phyloP scores from a whole-genome alignment of 805 yeast species.

The Metschnikowia koreensis region DNA sequence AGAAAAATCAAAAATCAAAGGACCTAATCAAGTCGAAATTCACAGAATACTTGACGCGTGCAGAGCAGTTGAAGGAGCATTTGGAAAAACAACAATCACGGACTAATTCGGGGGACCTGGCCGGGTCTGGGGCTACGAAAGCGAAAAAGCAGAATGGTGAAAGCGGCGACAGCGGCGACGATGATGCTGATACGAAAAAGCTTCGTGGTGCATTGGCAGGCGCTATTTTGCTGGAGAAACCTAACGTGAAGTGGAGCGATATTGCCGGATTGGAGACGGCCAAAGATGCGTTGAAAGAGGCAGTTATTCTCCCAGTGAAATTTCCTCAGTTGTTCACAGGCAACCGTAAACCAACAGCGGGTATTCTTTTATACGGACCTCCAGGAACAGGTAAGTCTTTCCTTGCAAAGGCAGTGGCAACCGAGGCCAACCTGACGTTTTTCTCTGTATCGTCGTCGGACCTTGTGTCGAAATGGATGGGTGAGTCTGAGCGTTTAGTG shows the following conservation, averaged over 20 bases:
- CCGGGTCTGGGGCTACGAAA: conserved; percentile 58
- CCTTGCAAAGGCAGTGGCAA: conserved; percentile 96
- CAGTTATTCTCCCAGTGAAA: conserved; percentile 92
- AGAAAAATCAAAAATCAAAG: conserved; percentile 85
- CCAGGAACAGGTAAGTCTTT: conserved; percentile 99
- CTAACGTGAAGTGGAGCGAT: conserved; percentile 91
- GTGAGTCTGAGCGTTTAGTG: conserved; percentile 94
- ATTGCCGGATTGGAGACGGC: conserved; percentile 95
- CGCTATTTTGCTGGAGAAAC: conserved; percentile 87
- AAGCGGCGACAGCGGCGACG: conserved; percentile 58
- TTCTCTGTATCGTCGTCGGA: conserved; percentile 96
- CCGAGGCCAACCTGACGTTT: conserved; percentile 96
- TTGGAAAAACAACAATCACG: conserved; percentile 62
- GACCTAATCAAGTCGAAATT: conserved; percentile 85
- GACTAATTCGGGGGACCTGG: conserved; percentile 46
- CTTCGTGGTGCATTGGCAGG: conserved; percentile 88
- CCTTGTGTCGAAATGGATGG: conserved; percentile 98
- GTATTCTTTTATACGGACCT: conserved; percentile 66
- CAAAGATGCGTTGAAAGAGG: conserved; percentile 94
- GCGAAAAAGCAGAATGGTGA: conserved; percentile 47
- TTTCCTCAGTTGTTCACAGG: conserved; percentile 96
- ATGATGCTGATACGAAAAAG: conserved; percentile 82
- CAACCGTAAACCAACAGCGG: conserved; percentile 87
- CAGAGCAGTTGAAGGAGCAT: conserved; percentile 90
- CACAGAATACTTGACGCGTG: conserved; percentile 87